These are phyloP conservation scores for Yamadazyma triangularis DNA, from an alignment of 1,139 yeast genomes.

Conservation along the genomic window DNA sequence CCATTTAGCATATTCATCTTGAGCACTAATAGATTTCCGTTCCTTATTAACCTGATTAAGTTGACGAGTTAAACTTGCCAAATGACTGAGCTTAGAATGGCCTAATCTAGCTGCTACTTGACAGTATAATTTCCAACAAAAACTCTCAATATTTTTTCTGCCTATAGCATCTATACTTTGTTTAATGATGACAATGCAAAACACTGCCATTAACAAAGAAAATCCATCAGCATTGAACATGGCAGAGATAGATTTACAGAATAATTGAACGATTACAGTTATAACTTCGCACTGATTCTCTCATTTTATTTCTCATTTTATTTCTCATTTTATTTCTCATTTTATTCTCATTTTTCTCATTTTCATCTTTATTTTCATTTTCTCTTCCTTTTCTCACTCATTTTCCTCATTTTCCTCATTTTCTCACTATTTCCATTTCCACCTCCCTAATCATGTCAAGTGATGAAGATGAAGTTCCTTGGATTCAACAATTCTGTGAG, in stretches of 20 bases:
- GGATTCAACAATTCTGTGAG: conserved; percentile 89
- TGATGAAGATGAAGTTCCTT: conserved; percentile 66
- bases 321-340: too few relatives aligned
- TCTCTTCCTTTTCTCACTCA: too few relatives aligned
- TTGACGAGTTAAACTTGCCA: conserved; percentile 39
- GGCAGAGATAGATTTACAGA: too few relatives aligned
- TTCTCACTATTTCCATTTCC: too few relatives aligned
- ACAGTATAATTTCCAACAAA: conserved; percentile 39
- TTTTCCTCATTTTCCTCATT: too few relatives aligned
- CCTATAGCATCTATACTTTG: conserved; percentile 30
- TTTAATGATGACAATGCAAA: conserved; percentile 29
- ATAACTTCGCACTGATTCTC: too few relatives aligned
- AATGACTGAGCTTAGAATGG: conserved; percentile 25
- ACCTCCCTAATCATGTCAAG: conserved; percentile 43
- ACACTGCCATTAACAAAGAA: conserved; percentile 22
- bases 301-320: too few relatives aligned
- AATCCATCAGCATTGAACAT: too few relatives aligned
- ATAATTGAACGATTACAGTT: too few relatives aligned
- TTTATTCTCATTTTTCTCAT: too few relatives aligned
- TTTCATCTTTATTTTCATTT: too few relatives aligned
- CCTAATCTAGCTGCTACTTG: conserved; percentile 29
- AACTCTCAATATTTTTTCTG: conserved; percentile 27
- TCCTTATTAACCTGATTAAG: conserved; percentile 46
- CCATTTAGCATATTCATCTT: conserved; percentile 95
- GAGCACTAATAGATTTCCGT: conserved; percentile 69